A percentile compares a stretch with the other conserved stretches of the same genome.
phyloP scores from a whole-genome alignment of 306 rosid genomes.

The Sechiopsis laciniata region DNA sequence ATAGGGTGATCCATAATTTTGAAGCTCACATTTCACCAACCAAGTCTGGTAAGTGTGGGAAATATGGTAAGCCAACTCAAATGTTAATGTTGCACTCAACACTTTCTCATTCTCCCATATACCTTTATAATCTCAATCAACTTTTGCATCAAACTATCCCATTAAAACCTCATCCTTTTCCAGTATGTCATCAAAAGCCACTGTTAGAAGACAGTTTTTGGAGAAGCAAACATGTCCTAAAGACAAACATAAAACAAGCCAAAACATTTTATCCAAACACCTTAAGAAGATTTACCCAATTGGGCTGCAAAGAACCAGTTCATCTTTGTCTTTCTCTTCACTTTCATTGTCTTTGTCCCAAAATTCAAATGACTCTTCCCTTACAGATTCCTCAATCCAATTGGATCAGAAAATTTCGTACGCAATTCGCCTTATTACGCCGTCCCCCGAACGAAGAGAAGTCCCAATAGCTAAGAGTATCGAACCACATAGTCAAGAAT shows the following conservation, averaged over 20 bases:
- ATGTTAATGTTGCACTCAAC: background rate
- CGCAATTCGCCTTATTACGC: conserved; percentile 62
- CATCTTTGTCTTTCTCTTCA: conserved; percentile 58
- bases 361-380: conserved; percentile 79
- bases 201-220: conserved; percentile 47
- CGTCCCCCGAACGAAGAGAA: conserved; percentile 50
- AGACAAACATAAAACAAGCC: conserved; percentile 48
- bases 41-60: conserved; percentile 26
- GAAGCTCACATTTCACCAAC: conserved; percentile 78
- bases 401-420: conserved; percentile 62
- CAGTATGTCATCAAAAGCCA: conserved; percentile 39
- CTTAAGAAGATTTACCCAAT: conserved; percentile 88
- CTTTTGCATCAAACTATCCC: conserved; percentile 13
- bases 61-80: conserved; percentile 24
- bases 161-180: background rate
- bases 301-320: conserved; percentile 75
- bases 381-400: conserved; percentile 53
- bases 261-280: conserved; percentile 42
- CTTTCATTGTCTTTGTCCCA: conserved; percentile 65
- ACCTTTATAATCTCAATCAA: conserved; percentile 28
- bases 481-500: conserved; percentile 34
- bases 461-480: conserved; percentile 30
- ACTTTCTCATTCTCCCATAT: conserved; percentile 16
- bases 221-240: conserved; percentile 47
- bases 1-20: conserved; percentile 30